These are phyloP conservation scores for Sporopachydermia quercuum DNA, from an alignment of 805 yeast species.

Conservation along the genomic window DNA sequence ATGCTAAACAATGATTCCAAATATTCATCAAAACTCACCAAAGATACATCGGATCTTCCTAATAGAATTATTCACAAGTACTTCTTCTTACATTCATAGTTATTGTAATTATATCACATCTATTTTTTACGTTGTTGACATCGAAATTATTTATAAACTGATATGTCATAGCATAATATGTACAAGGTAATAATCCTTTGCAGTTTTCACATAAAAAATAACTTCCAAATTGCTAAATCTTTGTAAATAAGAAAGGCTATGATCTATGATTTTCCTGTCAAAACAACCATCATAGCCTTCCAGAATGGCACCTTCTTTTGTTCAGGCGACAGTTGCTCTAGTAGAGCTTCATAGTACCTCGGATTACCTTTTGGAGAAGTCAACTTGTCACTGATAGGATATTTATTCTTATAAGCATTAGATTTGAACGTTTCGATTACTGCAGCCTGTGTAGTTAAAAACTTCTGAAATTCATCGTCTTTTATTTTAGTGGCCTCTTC, in stretches of 20 bases:
- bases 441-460: not conserved
- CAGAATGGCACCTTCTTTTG: not conserved
- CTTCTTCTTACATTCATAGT: too few species aligned
- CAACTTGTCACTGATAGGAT: not conserved
- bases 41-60: not conserved
- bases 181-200: too few species aligned
- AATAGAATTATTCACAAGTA: not conserved
- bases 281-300: not conserved
- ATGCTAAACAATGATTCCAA: constrained; percentile 17
- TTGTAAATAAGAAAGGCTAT: too few species aligned
- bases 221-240: too few species aligned
- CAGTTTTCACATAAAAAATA: too few species aligned
- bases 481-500: not conserved
- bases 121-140: too few species aligned
- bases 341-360: not conserved
- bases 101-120: too few species aligned
- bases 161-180: too few species aligned
- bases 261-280: too few species aligned
- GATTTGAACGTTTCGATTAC: not conserved
- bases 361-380: constrained; percentile 2
- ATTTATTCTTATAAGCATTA: not conserved
- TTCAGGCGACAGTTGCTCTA: constrained; percentile 1
- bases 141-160: too few species aligned
- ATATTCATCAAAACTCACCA: not conserved
- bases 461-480: not conserved